These are phyloP conservation scores for Epichloe coenophiala DNA, from an alignment of 2,329 filamentous ascomycete species.

Conservation along the genomic window DNA sequence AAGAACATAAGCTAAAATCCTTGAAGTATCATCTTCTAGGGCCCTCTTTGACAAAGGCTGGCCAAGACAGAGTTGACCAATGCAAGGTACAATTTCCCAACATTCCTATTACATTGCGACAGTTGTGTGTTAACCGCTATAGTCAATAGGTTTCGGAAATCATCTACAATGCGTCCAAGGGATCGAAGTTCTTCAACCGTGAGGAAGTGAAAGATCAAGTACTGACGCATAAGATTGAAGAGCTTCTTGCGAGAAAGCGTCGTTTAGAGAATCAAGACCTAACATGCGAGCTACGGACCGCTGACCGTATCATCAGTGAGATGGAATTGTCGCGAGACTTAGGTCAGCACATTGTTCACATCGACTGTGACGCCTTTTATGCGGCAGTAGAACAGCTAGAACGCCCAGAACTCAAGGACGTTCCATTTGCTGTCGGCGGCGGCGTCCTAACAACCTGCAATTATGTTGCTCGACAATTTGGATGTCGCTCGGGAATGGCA, in stretches of 20 bases:
- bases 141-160: conserved; percentile 66
- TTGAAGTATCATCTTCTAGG: conserved; percentile 85
- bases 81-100: conserved; percentile 46
- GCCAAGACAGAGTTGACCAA: conserved; percentile 89
- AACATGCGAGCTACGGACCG: conserved; percentile 55
- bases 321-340: conserved; percentile 71
- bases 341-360: conserved; percentile 73
- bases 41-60: conserved; percentile 84
- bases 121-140: not conserved
- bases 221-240: conserved; percentile 74
- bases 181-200: conserved; percentile 89
- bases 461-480: conserved; percentile 80
- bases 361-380: conserved; percentile 97
- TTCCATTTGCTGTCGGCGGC: conserved; percentile 80
- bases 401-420: conserved; percentile 67
- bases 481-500: conserved; percentile 90
- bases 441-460: conserved; percentile 60
- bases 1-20: conserved; percentile 33
- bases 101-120: not conserved
- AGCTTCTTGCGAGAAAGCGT: conserved; percentile 61
- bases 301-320: conserved; percentile 68
- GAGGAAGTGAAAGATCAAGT: conserved; percentile 73
- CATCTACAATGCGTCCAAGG: conserved; percentile 93
- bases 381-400: conserved; percentile 83
- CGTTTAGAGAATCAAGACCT: conserved; percentile 67